phyloP scores from a whole-genome alignment of 2,329 filamentous ascomycete genomes.

The Colletotrichum cereale region DNA sequence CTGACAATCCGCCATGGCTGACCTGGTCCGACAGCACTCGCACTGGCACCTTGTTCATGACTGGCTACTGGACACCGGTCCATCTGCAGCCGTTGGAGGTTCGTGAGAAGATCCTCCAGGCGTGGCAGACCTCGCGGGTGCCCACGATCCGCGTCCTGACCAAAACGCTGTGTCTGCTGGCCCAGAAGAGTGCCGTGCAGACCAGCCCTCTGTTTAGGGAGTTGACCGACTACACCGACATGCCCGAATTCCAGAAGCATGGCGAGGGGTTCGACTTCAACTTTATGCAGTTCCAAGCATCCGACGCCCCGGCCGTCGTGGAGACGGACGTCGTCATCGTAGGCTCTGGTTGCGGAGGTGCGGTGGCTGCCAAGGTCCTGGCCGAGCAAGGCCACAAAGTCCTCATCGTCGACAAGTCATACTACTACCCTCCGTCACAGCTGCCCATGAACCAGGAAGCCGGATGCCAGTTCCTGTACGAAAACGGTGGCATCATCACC shows the following conservation, averaged over 20 bases:
- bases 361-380: conserved; percentile 83
- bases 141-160: conserved; percentile 66
- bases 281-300: conserved; percentile 69
- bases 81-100: conserved; percentile 70
- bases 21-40: conserved; percentile 63
- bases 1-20: conserved; percentile 5
- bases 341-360: conserved; percentile 89
- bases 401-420: conserved; percentile 85
- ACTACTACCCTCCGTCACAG: conserved; percentile 78
- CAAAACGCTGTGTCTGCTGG: conserved; percentile 67
- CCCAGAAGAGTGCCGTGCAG: conserved; percentile 67
- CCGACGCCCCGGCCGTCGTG: conserved; percentile 64
- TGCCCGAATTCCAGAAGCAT: conserved; percentile 63
- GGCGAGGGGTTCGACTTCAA: conserved; percentile 66
- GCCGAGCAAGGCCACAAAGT: conserved; percentile 82
- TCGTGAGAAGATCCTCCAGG: conserved; percentile 71
- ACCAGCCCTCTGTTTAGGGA: conserved; percentile 66
- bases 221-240: conserved; percentile 69
- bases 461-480: conserved; percentile 75
- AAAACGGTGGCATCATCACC: conserved; percentile 71
- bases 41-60: conserved; percentile 73
- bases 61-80: conserved; percentile 74
- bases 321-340: conserved; percentile 88
- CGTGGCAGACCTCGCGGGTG: conserved; percentile 72
- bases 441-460: conserved; percentile 79